Evolutionary conservation across 73 alveolate species (phyloP).

Genomic region (Paramecium octaurelia): DNA sequence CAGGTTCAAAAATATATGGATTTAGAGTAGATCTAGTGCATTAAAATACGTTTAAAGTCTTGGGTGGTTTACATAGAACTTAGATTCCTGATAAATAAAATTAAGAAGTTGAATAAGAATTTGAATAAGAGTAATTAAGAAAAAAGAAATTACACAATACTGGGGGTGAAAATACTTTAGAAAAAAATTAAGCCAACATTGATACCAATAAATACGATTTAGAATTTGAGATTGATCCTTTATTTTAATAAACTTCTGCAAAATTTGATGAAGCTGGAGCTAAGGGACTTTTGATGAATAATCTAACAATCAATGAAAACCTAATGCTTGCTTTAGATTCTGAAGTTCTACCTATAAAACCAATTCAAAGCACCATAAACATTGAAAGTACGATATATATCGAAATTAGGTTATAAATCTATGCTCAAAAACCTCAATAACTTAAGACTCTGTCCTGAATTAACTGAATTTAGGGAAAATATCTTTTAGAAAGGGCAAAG

Average conservation of each 20-base stretch:
- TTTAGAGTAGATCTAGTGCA: slow-evolving; percentile 67
- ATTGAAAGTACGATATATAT: background rate
- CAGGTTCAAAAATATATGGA: slow-evolving; percentile 69
- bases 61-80: slow-evolving; percentile 67
- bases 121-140: slow-evolving; percentile 69
- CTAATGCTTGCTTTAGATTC: slow-evolving; percentile 38
- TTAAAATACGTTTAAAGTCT: slow-evolving; percentile 63
- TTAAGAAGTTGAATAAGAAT: slow-evolving; percentile 49
- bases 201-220: slow-evolving; percentile 84
- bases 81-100: slow-evolving; percentile 51
- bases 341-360: background rate
- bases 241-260: slow-evolving; percentile 79
- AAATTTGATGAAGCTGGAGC: slow-evolving; percentile 90
- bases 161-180: slow-evolving; percentile 88
- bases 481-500: background rate
- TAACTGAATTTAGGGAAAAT: background rate
- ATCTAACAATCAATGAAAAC: slow-evolving; percentile 75
- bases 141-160: slow-evolving; percentile 59
- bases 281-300: slow-evolving; percentile 77
- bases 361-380: background rate
- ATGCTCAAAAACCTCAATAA: background rate
- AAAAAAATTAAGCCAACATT: slow-evolving; percentile 77
- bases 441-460: background rate
- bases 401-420: background rate
- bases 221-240: slow-evolving; percentile 84